Conservation (phyloP, 768 basidiomycete genomes). For the Mycena epipterygia region DNA sequence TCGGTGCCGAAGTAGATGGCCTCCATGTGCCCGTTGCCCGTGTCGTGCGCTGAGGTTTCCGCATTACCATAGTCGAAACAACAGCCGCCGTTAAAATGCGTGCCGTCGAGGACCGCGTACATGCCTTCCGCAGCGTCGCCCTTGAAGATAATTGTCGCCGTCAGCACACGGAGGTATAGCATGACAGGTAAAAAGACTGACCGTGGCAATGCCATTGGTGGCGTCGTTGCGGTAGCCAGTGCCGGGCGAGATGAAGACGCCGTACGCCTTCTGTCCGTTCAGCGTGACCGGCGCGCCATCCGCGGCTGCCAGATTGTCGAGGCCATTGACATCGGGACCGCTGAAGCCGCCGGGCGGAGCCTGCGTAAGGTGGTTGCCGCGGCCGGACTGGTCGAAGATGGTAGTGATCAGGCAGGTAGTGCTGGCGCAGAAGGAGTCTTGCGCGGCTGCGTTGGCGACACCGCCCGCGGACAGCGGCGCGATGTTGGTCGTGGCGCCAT, state of each 20-base stretch:
- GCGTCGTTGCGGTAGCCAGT: too few relatives aligned
- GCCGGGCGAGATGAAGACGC: constrained; percentile 29
- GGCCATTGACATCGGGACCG: neutral
- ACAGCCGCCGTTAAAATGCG: constrained; percentile 28
- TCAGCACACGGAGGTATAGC: constrained; percentile 12
- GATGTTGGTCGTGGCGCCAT: constrained; percentile 25
- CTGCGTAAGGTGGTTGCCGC: constrained; percentile 22
- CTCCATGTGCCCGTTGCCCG: constrained; percentile 28
- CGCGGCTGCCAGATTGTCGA: constrained; percentile 29
- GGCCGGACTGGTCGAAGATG: constrained; percentile 36
- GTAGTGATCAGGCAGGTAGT: constrained; percentile 32
- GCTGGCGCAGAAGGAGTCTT: constrained; percentile 27
- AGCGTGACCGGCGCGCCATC: constrained; percentile 29
- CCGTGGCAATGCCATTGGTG: constrained; percentile 28
- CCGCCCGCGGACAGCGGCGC: constrained; percentile 32
- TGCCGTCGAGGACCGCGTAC: constrained; percentile 32
- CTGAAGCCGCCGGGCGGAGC: neutral
- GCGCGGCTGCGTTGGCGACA: constrained; percentile 34
- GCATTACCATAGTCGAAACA: constrained; percentile 35
- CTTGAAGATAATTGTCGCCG: constrained; percentile 19
- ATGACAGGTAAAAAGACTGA: constrained; percentile 3
- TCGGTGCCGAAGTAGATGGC: constrained; percentile 29
- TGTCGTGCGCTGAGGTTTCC: constrained; percentile 25
- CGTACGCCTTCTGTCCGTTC: constrained; percentile 35
- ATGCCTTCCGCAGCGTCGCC: constrained; percentile 26